Conservation (phyloP, 495 filamentous ascomycete species). For the Saxophila tyrrhenica region DNA sequence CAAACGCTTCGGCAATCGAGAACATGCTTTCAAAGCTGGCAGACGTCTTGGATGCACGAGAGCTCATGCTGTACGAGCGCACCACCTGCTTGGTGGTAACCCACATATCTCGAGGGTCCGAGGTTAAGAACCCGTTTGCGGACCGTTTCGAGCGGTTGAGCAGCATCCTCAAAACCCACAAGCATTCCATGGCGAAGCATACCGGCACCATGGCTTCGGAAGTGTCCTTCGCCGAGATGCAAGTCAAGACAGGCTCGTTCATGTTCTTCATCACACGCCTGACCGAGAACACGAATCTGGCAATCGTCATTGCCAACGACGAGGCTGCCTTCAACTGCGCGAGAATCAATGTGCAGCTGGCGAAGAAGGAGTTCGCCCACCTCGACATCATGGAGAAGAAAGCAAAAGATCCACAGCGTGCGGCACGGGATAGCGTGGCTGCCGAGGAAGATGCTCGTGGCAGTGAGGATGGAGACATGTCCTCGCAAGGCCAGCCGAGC, state of each 20-base stretch:
- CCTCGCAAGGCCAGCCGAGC: not conserved
- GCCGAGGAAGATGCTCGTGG: not conserved
- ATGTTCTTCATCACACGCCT: constrained; percentile 86
- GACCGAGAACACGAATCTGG: constrained; percentile 92
- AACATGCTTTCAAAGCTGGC: constrained; percentile 66
- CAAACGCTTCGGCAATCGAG: constrained; percentile 84
- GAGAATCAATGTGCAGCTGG: constrained; percentile 76
- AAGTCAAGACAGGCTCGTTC: constrained; percentile 61
- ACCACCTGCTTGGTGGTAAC: constrained; percentile 92
- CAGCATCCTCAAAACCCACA: constrained; percentile 96
- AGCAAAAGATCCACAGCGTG: constrained; percentile 3
- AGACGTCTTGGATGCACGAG: constrained; percentile 75
- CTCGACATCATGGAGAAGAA: constrained; percentile 28
- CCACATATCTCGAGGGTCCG: constrained; percentile 60
- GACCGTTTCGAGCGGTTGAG: constrained; percentile 90
- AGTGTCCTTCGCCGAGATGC: constrained; percentile 53
- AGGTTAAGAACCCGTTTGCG: constrained; percentile 68
- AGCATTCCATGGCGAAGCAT: constrained; percentile 58
- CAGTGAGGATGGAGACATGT: constrained; percentile 1
- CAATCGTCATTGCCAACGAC: constrained; percentile 77
- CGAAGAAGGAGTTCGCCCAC: constrained; percentile 61
- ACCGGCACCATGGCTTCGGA: constrained; percentile 27
- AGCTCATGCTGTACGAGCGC: constrained; percentile 90
- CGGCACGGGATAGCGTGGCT: not conserved
- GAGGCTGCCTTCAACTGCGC: constrained; percentile 82